Percentiles rank a stretch among this genome's conserved stretches.
Conservation (phyloP, 257 asterid genomes). For the Phtheirospermum japonicum region DNA sequence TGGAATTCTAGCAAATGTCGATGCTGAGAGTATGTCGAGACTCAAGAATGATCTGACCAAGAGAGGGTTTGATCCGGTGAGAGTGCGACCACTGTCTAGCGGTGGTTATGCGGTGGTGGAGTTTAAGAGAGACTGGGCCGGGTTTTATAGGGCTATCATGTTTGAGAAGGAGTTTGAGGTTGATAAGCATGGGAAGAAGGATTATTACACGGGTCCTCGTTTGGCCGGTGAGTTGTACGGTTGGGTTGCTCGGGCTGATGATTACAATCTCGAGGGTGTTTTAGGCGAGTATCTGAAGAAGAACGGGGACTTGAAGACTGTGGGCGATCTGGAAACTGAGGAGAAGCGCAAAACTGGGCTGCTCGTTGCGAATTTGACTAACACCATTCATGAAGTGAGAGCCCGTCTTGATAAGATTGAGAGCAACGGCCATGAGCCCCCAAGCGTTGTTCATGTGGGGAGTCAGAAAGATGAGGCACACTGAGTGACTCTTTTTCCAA, state of each 20-base stretch:
- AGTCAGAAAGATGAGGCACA: not conserved
- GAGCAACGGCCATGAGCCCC: slow-evolving; percentile 12
- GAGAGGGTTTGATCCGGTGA: slow-evolving; percentile 45
- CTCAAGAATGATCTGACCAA: slow-evolving; percentile 38
- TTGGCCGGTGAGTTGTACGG: slow-evolving; percentile 32
- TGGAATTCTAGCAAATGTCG: slow-evolving; percentile 53
- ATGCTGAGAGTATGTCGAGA: slow-evolving; percentile 27
- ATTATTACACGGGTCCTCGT: slow-evolving; percentile 19
- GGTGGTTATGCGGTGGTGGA: slow-evolving; percentile 47
- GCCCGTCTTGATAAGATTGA: slow-evolving; percentile 38
- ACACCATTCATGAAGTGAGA: slow-evolving; percentile 41
- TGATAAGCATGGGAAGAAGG: slow-evolving; percentile 48
- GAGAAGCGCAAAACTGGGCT: slow-evolving; percentile 44
- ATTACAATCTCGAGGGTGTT: slow-evolving; percentile 36
- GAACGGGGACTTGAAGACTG: slow-evolving; percentile 66
- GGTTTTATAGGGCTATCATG: slow-evolving; percentile 47
- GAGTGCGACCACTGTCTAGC: slow-evolving; percentile 33
- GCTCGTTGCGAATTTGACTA: slow-evolving; percentile 42
- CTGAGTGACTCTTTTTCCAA: not conserved
- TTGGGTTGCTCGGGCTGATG: slow-evolving; percentile 74
- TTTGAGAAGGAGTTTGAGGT: slow-evolving; percentile 57
- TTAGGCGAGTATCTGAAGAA: slow-evolving; percentile 54
- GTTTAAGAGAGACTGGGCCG: slow-evolving; percentile 54
- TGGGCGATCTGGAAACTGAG: slow-evolving; percentile 45
- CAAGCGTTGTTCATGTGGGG: slow-evolving; percentile 3